Evolutionary conservation across 1,139 yeast genomes (phyloP).

Genomic region (Pichia sp.): DNA sequence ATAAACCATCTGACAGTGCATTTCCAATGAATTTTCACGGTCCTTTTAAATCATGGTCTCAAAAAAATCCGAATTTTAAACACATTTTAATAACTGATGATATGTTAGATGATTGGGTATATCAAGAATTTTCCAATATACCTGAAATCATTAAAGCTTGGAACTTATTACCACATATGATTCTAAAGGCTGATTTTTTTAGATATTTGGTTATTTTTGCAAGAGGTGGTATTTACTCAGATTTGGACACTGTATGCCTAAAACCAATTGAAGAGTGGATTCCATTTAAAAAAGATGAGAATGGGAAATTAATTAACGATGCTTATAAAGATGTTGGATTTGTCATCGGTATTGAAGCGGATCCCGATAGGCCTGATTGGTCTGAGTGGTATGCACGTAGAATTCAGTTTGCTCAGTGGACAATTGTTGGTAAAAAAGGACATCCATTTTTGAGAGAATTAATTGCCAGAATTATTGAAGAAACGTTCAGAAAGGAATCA

Average conservation of each 20-base stretch:
- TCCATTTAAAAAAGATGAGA: conserved; percentile 18
- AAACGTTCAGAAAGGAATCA: conserved; percentile 42
- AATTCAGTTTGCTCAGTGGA: conserved; percentile 77
- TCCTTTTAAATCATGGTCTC: conserved; percentile 47
- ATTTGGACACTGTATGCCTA: conserved; percentile 57
- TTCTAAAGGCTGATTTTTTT: conserved; percentile 69
- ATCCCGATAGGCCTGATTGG: conserved; percentile 69
- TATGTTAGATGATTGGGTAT: conserved; percentile 27
- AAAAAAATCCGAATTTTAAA: conserved; percentile 48
- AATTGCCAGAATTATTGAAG: conserved; percentile 57
- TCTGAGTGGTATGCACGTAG: conserved; percentile 65
- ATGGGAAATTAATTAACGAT: too few species aligned
- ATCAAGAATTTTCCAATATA: conserved; percentile 45
- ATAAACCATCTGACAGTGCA: conserved; percentile 42
- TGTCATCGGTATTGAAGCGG: conserved; percentile 74
- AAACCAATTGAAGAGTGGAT: conserved; percentile 46
- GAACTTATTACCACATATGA: conserved; percentile 53
- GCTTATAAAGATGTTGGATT: conserved; percentile 46
- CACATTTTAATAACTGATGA: conserved; percentile 56
- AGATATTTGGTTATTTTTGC: conserved; percentile 65
- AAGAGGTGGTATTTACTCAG: conserved; percentile 72
- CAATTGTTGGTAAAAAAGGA: conserved; percentile 61
- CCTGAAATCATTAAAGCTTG: conserved; percentile 65
- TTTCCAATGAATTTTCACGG: conserved; percentile 45
- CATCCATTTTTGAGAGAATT: conserved; percentile 70